Evolutionary conservation across 305 asterid genomes (phyloP), one percentile per base, ranked within the genome.

Genomic region (Lippia alba): DNA sequence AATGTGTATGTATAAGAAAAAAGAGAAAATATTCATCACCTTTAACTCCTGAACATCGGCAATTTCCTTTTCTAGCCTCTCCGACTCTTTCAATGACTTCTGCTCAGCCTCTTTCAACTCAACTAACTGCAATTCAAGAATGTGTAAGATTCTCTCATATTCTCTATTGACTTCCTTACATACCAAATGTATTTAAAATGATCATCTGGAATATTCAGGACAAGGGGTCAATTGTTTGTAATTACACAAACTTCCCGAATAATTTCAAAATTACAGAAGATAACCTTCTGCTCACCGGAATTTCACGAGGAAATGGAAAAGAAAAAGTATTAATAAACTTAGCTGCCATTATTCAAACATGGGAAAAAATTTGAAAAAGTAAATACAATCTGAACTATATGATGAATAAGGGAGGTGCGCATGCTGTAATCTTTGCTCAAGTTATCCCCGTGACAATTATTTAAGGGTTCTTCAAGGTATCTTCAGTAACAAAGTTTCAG

Each of bases 71-170:
- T 94, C 98, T 79, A 94, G 16, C 81, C 97, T 92, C 83, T 84
- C 96, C 33, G 97, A 89, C 75, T 90, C 97, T 79, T 92, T 79
- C 32, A 89, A 64, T 12, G 98, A 94, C 78, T 46, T 67, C 85
- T 86, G 73, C 86, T 94, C 99, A 24, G 98, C 91, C 69, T 88
- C 96, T 84, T 94, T 90, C 89, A 94, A 81, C 81, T 92, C 98
- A 67, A 90, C 91, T 91, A 92, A 78, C 98, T 94, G 84, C 73
- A 76, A 64, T 64, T 20, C 82, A 39, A 70, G 49, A 69, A 40
- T 15, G 56, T 15, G 57, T 69, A 15, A 46, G 19, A 48, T 33
- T 8, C 49, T 33, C 57, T 59, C 4, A 11, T 15, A 71, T 61
- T 71, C n/a, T 53, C 41, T 36, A 40, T 61, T 24, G 50, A 57